Evolutionary conservation across 108 stramenopile species (phyloP).

Genomic region (Skeletonema marinoi): DNA sequence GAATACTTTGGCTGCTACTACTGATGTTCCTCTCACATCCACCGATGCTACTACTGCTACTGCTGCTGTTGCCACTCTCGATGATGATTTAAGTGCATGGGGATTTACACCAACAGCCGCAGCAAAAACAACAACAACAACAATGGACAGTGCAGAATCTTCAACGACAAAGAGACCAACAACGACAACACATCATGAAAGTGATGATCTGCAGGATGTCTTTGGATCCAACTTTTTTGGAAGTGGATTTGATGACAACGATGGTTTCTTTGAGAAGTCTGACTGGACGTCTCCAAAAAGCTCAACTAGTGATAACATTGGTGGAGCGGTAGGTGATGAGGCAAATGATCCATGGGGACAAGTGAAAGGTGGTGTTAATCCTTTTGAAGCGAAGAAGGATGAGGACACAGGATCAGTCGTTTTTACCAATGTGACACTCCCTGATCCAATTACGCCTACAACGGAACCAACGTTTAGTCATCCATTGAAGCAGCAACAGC

Average conservation of each 20-base stretch:
- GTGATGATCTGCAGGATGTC: neutral
- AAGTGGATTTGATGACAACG: neutral
- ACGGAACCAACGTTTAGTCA: conserved; percentile 1
- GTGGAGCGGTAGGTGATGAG: neutral
- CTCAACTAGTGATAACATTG: neutral
- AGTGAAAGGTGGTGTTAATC: neutral
- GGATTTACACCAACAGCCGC: neutral
- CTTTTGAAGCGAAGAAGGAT: neutral
- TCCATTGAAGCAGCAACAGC: neutral
- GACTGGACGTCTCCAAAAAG: neutral
- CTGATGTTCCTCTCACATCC: neutral
- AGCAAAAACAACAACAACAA: neutral
- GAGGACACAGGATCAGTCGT: conserved; percentile 1
- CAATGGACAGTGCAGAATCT: neutral
- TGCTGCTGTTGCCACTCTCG: neutral
- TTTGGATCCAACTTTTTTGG: conserved; percentile 2
- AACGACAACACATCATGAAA: neutral
- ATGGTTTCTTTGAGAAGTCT: neutral
- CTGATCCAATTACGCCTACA: neutral
- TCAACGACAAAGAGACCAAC: neutral
- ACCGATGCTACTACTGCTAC: neutral
- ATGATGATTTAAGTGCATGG: conserved; percentile 3
- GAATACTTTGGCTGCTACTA: neutral
- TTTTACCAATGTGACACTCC: neutral
- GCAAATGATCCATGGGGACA: neutral